Evolutionary conservation across 352 stramenopile species (phyloP), one percentile per base, ranked within the genome.

Genomic region (Pythium utonaiense): DNA sequence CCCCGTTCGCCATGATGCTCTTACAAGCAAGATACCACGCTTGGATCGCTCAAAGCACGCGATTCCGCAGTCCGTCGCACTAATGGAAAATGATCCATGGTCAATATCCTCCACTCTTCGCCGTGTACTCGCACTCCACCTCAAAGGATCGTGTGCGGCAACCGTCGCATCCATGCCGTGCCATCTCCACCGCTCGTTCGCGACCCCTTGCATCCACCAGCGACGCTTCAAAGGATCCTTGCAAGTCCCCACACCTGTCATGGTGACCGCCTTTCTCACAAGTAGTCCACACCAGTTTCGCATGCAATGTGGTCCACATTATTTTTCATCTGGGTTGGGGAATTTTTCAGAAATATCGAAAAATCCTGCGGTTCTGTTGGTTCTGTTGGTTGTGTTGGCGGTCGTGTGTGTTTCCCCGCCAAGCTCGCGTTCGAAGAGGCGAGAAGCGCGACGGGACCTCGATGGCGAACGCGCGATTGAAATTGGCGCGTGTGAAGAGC

Each of bases 391-490:
- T n/a, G n/a, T n/a, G n/a, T n/a, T n/a, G n/a, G n/a, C n/a, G n/a
- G n/a, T 16, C 6, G 22, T 52, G 4, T 12, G 8, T 54, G 17
- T 54, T 40, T 41, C 30, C n/a, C 22, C n/a, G 25, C 28, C 48
- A 40, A 54, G 48, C 24, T 30, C 48, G 48, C 28, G 48, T 54
- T 54, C 19, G 22, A 41, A 54, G 48, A 1, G 25, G 16, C 24
- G n/a, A 38, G 21, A 22, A 28, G 28, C 25, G 3, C 28, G 40
- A 7, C 21, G 25, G 21, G 19, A 30, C 47, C 25, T 19, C 28
- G 33, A 89, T 90, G 80, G 80, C 80, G 66, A 90, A 90, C 68
- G 80, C 80, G 80, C 78, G 78, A 69, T 61, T 90, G 59, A 80
- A 86, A 71, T 70, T 86, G 58, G 72, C 77, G 57, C 72, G 78